A percentile compares a stretch with the other conserved stretches of the same genome.
Conservation (phyloP, 2,329 filamentous ascomycete species). For the Leptoxyphium fumago region DNA sequence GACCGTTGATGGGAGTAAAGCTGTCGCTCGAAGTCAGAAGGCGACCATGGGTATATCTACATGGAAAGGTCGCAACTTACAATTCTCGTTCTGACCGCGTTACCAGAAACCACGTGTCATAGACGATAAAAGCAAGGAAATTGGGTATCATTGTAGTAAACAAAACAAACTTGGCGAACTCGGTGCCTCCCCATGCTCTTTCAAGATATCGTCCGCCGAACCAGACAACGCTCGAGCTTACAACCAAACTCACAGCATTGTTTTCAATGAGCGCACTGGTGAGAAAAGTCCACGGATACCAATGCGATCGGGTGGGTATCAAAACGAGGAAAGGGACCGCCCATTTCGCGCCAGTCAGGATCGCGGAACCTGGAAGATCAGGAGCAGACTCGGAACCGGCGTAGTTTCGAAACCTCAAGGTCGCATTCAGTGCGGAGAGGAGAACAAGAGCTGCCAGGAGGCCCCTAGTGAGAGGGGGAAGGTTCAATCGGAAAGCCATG, state of each 20-base stretch:
- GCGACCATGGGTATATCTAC: too few species aligned
- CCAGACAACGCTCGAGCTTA: constrained; percentile 67
- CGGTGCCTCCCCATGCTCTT: constrained; percentile 81
- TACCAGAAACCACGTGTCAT: constrained; percentile 59
- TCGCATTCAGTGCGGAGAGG: constrained; percentile 70
- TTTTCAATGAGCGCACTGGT: constrained; percentile 81
- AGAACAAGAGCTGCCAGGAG: constrained; percentile 60
- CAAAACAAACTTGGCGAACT: constrained; percentile 81
- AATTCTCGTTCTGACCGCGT: constrained; percentile 51
- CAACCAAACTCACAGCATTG: constrained; percentile 72
- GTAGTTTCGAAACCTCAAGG: constrained; percentile 60
- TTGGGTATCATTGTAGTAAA: constrained; percentile 71
- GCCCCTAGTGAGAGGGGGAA: constrained; percentile 78
- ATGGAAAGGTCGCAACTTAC: constrained; percentile 34
- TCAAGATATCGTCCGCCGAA: constrained; percentile 92
- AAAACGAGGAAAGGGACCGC: constrained; percentile 67
- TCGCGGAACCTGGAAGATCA: constrained; percentile 15
- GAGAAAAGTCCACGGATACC: constrained; percentile 87
- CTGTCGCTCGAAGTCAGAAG: constrained; percentile 8
- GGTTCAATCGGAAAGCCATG: constrained; percentile 51
- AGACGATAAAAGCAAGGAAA: constrained; percentile 54
- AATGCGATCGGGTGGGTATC: constrained; percentile 65
- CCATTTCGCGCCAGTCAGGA: constrained; percentile 17
- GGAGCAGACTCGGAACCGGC: constrained; percentile 13
- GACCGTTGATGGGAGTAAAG: constrained; percentile 75